Conservation (phyloP, 192 early-diverging fungal species). For the Gonapodya prolifera region DNA sequence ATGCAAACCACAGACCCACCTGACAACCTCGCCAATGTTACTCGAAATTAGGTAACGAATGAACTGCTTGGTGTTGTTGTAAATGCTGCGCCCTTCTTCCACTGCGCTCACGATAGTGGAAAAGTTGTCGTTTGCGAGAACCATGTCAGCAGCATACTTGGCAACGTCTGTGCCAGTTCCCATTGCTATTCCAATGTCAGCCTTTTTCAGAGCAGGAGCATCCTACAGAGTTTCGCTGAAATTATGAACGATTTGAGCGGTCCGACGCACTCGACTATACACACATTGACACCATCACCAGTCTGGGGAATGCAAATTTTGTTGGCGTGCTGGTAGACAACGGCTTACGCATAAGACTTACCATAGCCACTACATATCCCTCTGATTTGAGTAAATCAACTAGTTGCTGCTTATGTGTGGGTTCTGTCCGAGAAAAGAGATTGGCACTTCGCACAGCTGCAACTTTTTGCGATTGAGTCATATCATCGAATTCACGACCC, state of each 20-base stretch:
- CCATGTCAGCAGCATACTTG: slow-evolving; percentile 96
- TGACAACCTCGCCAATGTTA: slow-evolving; percentile 97
- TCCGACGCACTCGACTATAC: neutral
- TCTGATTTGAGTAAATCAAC: slow-evolving; percentile 77
- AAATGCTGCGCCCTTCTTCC: slow-evolving; percentile 93
- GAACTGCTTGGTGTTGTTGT: slow-evolving; percentile 99
- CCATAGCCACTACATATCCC: slow-evolving; percentile 81
- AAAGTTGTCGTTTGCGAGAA: slow-evolving; percentile 98
- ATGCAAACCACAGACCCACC: neutral
- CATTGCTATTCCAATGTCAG: slow-evolving; percentile 99
- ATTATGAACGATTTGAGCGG: neutral
- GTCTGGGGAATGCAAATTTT: slow-evolving; percentile 27
- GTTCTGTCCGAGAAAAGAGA: slow-evolving; percentile 92
- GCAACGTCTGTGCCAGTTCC: slow-evolving; percentile 97
- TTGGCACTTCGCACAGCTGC: slow-evolving; percentile 58
- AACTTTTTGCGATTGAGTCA: slow-evolving; percentile 57
- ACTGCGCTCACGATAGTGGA: slow-evolving; percentile 94
- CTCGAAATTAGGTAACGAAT: slow-evolving; percentile 96
- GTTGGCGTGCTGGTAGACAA: slow-evolving; percentile 6
- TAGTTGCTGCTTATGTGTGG: slow-evolving; percentile 86
- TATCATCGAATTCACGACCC: slow-evolving; percentile 88
- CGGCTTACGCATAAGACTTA: slow-evolving; percentile 4
- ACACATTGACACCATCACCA: slow-evolving; percentile 89
- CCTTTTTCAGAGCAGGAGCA: slow-evolving; percentile 92
- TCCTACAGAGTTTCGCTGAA: slow-evolving; percentile 25